Base-by-base conservation (phyloP, 2,329 filamentous ascomycete genomes). In the Aspergillus nomiae region DNA sequence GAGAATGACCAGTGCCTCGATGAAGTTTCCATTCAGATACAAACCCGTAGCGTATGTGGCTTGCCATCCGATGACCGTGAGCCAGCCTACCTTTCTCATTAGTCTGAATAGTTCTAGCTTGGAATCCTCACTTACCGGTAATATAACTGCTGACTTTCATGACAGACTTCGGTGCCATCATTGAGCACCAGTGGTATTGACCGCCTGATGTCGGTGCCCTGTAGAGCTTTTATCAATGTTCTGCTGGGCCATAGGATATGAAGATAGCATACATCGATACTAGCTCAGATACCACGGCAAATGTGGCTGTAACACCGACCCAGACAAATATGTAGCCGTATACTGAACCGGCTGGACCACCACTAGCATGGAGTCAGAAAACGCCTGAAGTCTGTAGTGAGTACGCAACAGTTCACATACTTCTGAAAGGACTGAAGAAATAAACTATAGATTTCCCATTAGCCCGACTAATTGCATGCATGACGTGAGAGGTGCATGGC, bases 31-130 rank as follows among this genome's bases (percentile, higher is more conserved):
- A 32, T 68, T 70, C 16, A 79, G 63, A 54, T 73, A 77, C 58
- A 58, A 69, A 41, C 73, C 71, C 24, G 76, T 74, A 19, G 79
- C 78, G 51, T 78, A 75, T 24, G 75, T 74, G 10, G 74, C 76
- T 62, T 82, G 79, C 81, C 80, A 83, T 12, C 78, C 78, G 32
- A 80, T 70, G 4, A 78, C 75, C 6, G 75, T 74, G 16, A 80
- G 72, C 79, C 79, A 81, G 3, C 76, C 77, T 77, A 30, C 14
- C 43, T 5, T 10, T 14, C 8, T 0, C 6, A 11, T 46, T 0
- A 46, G 45, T 24, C 7, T 4, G 1, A 3, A 16, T 48, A 14
- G 24, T 28, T 4, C 12, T 16, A 56, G 30, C 9, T 41, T n/a
- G 19, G 19, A 48, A 28, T 16, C 0, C 24, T 36, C 21, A 43